Base-by-base conservation (phyloP, 495 filamentous ascomycete species). In the Penicillium roqueforti region DNA sequence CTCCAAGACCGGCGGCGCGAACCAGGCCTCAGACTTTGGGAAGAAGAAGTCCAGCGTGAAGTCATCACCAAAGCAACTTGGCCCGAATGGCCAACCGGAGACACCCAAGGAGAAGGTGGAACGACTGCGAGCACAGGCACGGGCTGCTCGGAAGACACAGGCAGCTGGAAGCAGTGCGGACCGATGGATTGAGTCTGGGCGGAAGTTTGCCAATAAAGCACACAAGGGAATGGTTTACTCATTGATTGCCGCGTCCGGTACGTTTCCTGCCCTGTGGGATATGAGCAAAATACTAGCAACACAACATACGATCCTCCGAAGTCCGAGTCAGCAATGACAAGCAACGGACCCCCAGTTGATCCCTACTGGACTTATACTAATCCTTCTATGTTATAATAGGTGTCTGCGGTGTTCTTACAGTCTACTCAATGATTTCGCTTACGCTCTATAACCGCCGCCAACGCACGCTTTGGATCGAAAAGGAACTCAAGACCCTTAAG, bases 71-170 rank as follows among this genome's bases (percentile, higher is more conserved):
- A 49, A 56, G 42, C 37, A 61, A 38, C 46, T 57, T n/a, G 64
- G 58, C 16, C 64, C 76, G 29, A 72, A 57, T 55, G 70, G 63
- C 6, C 55, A 57, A 61, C 66, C 58, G 37, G 93, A 98, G 74
- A 96, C 92, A 1, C 86, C 95, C 25, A 84, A 88, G 66, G 82
- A 97, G 75, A 93, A 93, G 67, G 90, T 98, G 28, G 83, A 84
- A 50, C 83, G 93, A 53, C 77, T 98, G 59, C 82, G 95, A 59
- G 88, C 87, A 34, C 88, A 89, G 47, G 88, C 92, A 52, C 78
- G 80, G 53, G 79, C 80, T 34, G 85, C 89, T 13, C 82, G 83
- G 70, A 69, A 80, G 62, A 84, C 84, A 36, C 76, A 85, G 70
- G 71, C 83, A 31, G 82, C 82, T 13, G 50, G 50, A 11, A 71